Base-by-base conservation (phyloP, 1,284 basidiomycete species). In the Papiliotrema terrestris region DNA sequence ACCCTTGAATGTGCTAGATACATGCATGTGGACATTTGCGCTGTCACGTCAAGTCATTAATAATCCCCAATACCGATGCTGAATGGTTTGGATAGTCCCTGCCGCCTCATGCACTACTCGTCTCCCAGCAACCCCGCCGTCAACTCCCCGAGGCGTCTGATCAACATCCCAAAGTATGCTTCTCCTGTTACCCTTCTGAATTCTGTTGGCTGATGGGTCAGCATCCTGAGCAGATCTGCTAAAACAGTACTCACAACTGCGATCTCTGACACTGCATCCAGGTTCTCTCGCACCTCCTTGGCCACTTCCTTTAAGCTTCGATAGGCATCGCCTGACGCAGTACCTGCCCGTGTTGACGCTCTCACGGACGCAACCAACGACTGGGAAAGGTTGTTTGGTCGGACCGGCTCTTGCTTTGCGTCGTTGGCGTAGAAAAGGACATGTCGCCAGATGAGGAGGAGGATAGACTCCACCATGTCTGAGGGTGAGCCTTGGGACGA, bases 371-470 rank as follows among this genome's bases (percentile, higher is more conserved):
- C 48, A 32, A 56, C 41, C 43, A 68, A 55, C 3, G 63, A 60
- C 22, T 66, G 46, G 26, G 66, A 63, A 36, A 75, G 57, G 47
- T 69, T 65, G 53, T 64, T 63, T 8, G 72, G 68, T 51, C 67
- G 59, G 22, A 70, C 59, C 37, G 62, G 47, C 23, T 72, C 63
- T 14, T 52, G 41, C 42, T 62, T 67, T 25, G 69, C 68, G 44
- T 75, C 70, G 50, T 72, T 72, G 51, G 78, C 73, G 70, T 78
- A 82, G 64, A 77, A 78, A 19, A 84, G 80, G 38, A 94, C 71
- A 71, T 97, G 93, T 35, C 91, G 82, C 86, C 90, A 94, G 13
- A 68, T 51, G 5, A 96, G 79, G 6, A 96, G 80, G 8, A 96
- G 79, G 8, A 91, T 75, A 80, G 93, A 88, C 75, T 96, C 92